phyloP scores from a whole-genome alignment of 2,329 filamentous ascomycete species.

The Sporothrix humicola region DNA sequence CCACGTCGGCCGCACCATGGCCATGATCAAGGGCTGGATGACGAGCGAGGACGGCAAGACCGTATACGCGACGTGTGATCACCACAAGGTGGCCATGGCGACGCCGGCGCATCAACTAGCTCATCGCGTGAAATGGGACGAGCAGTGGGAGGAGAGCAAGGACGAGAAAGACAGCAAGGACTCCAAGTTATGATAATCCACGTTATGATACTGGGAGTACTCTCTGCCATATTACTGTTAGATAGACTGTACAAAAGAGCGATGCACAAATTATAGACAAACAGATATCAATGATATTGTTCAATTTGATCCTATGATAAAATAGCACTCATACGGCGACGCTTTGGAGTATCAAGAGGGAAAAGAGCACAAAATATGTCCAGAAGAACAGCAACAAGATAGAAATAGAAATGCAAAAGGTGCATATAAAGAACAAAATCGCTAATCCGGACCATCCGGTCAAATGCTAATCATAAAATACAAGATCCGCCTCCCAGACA shows the following conservation, averaged over 20 bases:
- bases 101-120: slow-evolving; percentile 48
- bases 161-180: not conserved
- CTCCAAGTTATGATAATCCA: slow-evolving; percentile 11
- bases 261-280: not conserved
- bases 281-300: not conserved
- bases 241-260: slow-evolving; percentile 6
- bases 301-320: not conserved
- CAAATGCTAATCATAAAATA: not conserved
- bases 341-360: not conserved
- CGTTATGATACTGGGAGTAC: not conserved
- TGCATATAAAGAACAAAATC: not conserved
- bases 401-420: not conserved
- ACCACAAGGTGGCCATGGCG: slow-evolving; percentile 57
- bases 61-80: slow-evolving; percentile 57
- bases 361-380: not conserved
- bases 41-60: slow-evolving; percentile 54
- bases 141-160: slow-evolving; percentile 45
- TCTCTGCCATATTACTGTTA: not conserved
- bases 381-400: not conserved
- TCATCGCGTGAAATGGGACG: slow-evolving; percentile 52
- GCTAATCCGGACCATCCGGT: not conserved
- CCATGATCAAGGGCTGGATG: slow-evolving; percentile 57
- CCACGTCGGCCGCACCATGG: slow-evolving; percentile 57
- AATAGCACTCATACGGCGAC: not conserved
- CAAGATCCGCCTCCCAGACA: slow-evolving; percentile 45